Evolutionary conservation across 331 rosid species (phyloP).

Genomic region (Arachis monticola): DNA sequence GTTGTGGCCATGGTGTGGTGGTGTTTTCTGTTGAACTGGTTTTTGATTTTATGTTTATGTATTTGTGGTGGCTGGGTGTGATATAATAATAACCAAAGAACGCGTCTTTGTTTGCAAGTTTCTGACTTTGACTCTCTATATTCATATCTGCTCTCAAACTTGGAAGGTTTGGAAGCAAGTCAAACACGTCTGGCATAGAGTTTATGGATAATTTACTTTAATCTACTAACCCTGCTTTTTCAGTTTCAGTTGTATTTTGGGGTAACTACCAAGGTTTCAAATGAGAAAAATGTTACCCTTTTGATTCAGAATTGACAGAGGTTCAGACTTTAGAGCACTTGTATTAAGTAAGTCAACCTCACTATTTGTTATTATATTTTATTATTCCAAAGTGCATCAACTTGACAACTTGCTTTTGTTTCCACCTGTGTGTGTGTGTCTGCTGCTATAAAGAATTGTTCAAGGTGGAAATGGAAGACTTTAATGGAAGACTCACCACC

Average conservation of each 20-base stretch:
- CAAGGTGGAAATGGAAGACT: slow-evolving; percentile 7
- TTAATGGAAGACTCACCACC: not conserved
- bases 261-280: too few relatives aligned
- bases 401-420: not conserved
- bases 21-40: too few relatives aligned
- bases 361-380: not conserved
- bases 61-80: not conserved
- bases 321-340: too few relatives aligned
- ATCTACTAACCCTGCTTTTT: too few relatives aligned
- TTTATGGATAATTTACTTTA: too few relatives aligned
- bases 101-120: not conserved
- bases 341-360: too few relatives aligned
- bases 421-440: not conserved
- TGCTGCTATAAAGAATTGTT: not conserved
- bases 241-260: too few relatives aligned
- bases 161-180: not conserved
- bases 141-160: not conserved
- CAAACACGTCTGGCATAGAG: slow-evolving; percentile 18
- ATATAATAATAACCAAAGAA: not conserved
- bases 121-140: not conserved
- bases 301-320: too few relatives aligned
- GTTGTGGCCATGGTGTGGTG: slow-evolving; percentile 1
- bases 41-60: not conserved
- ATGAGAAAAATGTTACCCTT: too few relatives aligned
- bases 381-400: not conserved